Conservation (phyloP, 2,329 filamentous ascomycete genomes). For the Diaporthe sp. region DNA sequence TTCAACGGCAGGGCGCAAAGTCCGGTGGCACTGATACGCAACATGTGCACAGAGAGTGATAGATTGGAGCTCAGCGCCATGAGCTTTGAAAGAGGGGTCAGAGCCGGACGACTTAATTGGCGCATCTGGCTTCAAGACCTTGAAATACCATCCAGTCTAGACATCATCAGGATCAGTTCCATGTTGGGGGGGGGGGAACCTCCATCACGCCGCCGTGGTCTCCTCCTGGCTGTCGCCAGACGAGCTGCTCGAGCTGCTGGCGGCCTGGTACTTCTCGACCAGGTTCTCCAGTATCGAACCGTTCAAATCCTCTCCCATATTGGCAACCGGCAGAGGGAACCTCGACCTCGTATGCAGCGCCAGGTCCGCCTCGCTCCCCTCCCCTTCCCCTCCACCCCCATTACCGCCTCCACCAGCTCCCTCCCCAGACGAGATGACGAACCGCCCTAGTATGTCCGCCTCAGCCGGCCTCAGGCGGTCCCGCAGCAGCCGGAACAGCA, state of each 20-base stretch:
- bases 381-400: neutral
- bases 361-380: neutral
- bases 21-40: too few species aligned
- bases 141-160: neutral
- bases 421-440: neutral
- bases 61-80: too few species aligned
- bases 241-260: neutral
- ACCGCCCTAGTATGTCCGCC: neutral
- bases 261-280: conserved; percentile 5
- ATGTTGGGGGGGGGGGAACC: too few species aligned
- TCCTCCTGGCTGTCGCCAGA: neutral
- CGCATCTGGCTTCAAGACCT: too few species aligned
- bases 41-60: too few species aligned
- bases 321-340: conserved; percentile 5
- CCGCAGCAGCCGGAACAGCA: conserved; percentile 5
- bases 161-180: neutral
- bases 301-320: neutral
- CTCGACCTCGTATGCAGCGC: conserved; percentile 1
- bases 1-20: too few species aligned
- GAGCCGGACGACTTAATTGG: too few species aligned
- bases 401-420: neutral
- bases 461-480: conserved; percentile 10
- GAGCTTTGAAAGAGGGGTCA: too few species aligned
- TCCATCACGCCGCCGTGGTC: neutral
- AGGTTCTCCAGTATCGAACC: neutral